Base-by-base conservation (phyloP, 495 filamentous ascomycete species). In the Talaromyces wortmannii region DNA sequence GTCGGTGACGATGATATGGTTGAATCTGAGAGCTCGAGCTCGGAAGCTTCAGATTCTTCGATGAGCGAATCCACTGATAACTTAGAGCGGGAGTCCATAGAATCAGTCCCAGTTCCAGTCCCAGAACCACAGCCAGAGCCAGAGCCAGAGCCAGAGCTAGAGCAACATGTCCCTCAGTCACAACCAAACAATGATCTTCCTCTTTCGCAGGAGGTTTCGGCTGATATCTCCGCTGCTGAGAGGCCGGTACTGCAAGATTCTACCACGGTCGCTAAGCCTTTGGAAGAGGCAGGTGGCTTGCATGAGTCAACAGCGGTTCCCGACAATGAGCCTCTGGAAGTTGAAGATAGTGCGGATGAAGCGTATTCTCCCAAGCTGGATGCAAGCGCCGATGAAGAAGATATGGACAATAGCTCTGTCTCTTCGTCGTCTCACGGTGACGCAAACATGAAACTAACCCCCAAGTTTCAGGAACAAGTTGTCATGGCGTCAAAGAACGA, bases 281-380 rank as follows among this genome's bases (percentile, higher is more conserved):
- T 23, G 1, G 23, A 23, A 23, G 23, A 23, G 23, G 23, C 23
- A 1, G 4, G 23, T 23, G 4, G 23, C 23, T 23, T 23, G 23
- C 23, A 23, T 23, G 23, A 23, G 23, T 23, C 23, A 4, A 23
- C 23, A 23, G 23, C 23, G 23, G 23, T 23, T 61, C 29, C 59
- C 52, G 76, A 66, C 16, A 85, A 85, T 60, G 83, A 85, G 57
- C 82, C 83, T 30, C 81, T 81, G 18, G 83, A 84, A 63, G 70
- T 77, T 13, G 67, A 68, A 17, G 52, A 63, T 23, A 56, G 60
- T 17, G 57, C 60, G 48, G 70, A 67, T 44, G 45, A 57, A 32
- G 51, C 32, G 16, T 51, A 50, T 32, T 53, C 52, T 53, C 42
- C 52, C 23, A 45, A 53, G 16, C 52, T 53, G 29, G 44, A 42